Evolutionary conservation across 305 asterid species (phyloP).

Genomic region (Ilex paraguariensis): DNA sequence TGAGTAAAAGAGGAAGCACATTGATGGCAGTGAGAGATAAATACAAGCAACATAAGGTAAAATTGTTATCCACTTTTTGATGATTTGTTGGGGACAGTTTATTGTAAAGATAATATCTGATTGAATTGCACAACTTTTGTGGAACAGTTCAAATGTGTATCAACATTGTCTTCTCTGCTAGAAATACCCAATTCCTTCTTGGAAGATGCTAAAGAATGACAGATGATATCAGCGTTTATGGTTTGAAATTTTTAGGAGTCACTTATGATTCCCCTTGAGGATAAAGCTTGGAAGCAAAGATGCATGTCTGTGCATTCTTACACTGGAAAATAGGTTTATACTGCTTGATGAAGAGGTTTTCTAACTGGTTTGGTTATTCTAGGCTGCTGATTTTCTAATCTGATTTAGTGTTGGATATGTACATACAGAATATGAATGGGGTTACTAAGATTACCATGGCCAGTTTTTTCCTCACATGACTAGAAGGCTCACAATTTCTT

Average conservation of each 20-base stretch:
- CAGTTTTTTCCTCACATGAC: no score
- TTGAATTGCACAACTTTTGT: background rate
- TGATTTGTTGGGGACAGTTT: background rate
- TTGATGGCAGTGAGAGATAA: conserved; percentile 59
- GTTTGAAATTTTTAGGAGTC: background rate
- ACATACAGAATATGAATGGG: background rate
- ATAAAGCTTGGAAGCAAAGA: background rate
- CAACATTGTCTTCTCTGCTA: conserved; percentile 30
- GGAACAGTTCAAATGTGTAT: conserved; percentile 64
- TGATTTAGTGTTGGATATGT: background rate
- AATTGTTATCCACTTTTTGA: background rate
- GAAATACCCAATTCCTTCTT: conserved; percentile 45
- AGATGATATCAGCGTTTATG: background rate
- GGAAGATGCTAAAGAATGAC: conserved; percentile 24
- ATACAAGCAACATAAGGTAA: conserved; percentile 67
- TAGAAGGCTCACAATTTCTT: no score
- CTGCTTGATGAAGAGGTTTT: background rate
- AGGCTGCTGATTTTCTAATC: background rate
- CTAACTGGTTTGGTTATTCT: background rate
- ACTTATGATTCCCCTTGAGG: background rate
- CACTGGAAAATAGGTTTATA: background rate
- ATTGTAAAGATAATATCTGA: background rate
- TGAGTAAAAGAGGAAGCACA: conserved; percentile 40
- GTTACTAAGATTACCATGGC: background rate
- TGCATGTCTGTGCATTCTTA: background rate